Evolutionary conservation across 1,139 yeast species (phyloP), one percentile per base, ranked within the genome.

Genomic region (Geotrichum cucujoidarum): DNA sequence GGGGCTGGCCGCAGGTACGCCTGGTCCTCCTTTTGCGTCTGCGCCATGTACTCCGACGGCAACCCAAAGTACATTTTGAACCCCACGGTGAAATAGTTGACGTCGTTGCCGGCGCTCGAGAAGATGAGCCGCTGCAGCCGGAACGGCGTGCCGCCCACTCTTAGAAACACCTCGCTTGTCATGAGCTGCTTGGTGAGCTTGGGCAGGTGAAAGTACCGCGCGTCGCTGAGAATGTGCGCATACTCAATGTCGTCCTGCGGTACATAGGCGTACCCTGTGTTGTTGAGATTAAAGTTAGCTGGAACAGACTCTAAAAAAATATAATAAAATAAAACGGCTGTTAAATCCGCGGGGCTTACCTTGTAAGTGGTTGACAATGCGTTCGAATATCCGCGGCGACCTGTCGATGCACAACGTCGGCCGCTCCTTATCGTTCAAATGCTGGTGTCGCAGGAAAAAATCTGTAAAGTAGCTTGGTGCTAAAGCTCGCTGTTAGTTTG

Each of bases 61-160:
- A 6, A 6, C 6, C 68, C 65, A 52, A 79, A 70, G 33, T 78
- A 60, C 6, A 78, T 65, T 43, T 77, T 76, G 55, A 73, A 74
- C 6, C 83, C 75, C 20, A 87, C 68, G 13, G 86, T 76, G 65
- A 89, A 85, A 63, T 74, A 87, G 64, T 89, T 89, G 5, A 94
- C 95, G 42, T 67, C 62, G 62, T 89, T 87, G 0, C 95, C 95
- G 2, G 77, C 73, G 6, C 71, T 62, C 3, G 64, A 59, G 45
- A 88, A 68, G 17, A 87, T 56, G 18, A 67, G 69, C 52, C 75
- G 74, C 0, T 89, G 76, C 1, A 89, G 69, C 53, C 75, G 76
- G 63, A 87, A 83, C 18, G 78, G 68, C 43, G 66, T 64, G 24
- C 77, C 75, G 4, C 95, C 94, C 10, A 89, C 70, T 24, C 75